Base-by-base conservation (phyloP, 2,329 filamentous ascomycete species). In the Aspergillus melleus region DNA sequence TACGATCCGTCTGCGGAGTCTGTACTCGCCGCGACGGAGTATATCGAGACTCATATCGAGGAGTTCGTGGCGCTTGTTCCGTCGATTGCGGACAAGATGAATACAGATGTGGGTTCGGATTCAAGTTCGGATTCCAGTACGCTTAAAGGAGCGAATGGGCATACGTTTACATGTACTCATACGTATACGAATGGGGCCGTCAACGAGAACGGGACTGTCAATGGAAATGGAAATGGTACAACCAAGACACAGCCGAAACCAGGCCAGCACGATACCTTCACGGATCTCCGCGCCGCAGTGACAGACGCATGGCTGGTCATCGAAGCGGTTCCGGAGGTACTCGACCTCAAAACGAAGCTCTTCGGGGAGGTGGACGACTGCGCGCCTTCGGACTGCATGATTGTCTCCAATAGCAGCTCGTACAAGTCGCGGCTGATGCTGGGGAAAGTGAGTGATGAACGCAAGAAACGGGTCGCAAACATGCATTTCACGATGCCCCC, bases 401-500 rank as follows among this genome's bases (percentile, higher is more conserved):
- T 86, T 0, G 79, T 74, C 1, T 79, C 76, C 11, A 86, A 85
- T 64, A 81, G 78, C 0, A 83, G 79, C 0, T 83, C 80, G 0
- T 84, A 79, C 72, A 83, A 81, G 65, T 81, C 80, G 0, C 71
- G 75, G 0, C 74, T 82, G 59, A 79, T 85, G 76, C 57, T 84
- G 1, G 73, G 65, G 0, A 75, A 78, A 16, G 68, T 84, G 4
- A 32, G 49, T 1, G 36, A 53, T 0, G 56, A 61, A 36, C 46
- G 61, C 0, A 61, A 55, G 29, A 32, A 29, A 11, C 55, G 63
- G 2, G 68, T 82, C 3, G 67, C 82, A 26, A 85, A 84, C 63
- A 80, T 78, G 49, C 83, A 85, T 62, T 85, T 75, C 65, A 77
- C 76, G 49, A 83, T 83, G 80, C 81, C 81, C 2, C 80, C 77